Conservation (phyloP, 495 filamentous ascomycete genomes). For the Saxispiralis lemnorum region DNA sequence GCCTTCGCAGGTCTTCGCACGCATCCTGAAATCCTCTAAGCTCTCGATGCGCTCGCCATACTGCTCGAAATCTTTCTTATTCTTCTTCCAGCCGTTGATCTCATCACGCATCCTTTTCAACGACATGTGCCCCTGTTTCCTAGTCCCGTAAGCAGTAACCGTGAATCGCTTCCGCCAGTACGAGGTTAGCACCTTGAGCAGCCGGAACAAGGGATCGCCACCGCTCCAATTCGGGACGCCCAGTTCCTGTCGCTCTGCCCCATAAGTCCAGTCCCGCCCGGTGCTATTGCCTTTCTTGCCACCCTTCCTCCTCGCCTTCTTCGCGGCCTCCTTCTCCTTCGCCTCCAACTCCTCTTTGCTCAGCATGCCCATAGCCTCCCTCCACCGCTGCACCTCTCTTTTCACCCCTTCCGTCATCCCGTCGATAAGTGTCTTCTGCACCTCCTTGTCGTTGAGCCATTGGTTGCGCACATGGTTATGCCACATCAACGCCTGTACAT, state of each 20-base stretch:
- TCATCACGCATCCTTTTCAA: conserved; percentile 49
- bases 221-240: conserved; percentile 55
- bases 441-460: conserved; percentile 64
- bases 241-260: conserved; percentile 49
- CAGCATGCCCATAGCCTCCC: conserved; percentile 41
- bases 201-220: conserved; percentile 64
- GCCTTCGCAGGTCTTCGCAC: conserved; percentile 55
- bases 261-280: conserved; percentile 57
- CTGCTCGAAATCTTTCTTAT: conserved; percentile 37
- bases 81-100: conserved; percentile 44
- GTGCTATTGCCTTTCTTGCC: conserved; percentile 15
- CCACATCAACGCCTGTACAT: conserved; percentile 75
- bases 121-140: conserved; percentile 75
- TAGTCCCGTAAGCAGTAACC: conserved; percentile 59
- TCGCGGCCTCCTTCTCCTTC: conserved; percentile 7
- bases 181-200: conserved; percentile 54
- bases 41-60: conserved; percentile 59
- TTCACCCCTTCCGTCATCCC: conserved; percentile 47
- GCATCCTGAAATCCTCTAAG: conserved; percentile 46
- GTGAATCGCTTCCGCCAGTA: conserved; percentile 82
- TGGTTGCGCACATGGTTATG: conserved; percentile 76
- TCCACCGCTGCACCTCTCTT: conserved; percentile 63
- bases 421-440: conserved; percentile 59
- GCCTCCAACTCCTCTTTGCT: conserved; percentile 25
- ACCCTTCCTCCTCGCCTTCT: conserved; percentile 8